These are phyloP conservation scores for Nakaseomyces sp. DNA, from an alignment of 1,139 yeast species.

Conservation along the genomic window DNA sequence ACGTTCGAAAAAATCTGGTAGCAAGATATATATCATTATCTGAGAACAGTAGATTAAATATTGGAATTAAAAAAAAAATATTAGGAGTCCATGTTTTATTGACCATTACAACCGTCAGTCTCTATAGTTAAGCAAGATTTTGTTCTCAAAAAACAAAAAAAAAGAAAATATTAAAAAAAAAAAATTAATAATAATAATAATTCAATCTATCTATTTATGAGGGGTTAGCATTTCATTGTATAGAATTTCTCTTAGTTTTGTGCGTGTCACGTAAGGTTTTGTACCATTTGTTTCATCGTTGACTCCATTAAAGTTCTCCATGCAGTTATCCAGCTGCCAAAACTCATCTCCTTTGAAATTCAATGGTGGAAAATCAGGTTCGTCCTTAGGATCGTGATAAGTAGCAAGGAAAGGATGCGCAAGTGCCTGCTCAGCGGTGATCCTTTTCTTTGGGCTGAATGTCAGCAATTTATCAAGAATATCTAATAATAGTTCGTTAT, in stretches of 20 bases:
- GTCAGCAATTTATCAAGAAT: constrained; percentile 49
- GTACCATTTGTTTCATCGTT: constrained; percentile 22
- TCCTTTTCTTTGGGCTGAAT: constrained; percentile 57
- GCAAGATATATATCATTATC: too few relatives aligned
- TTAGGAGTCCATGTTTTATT: too few relatives aligned
- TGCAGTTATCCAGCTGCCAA: constrained; percentile 50
- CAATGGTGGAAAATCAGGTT: constrained; percentile 46
- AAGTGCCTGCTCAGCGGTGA: constrained; percentile 57
- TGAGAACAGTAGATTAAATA: too few relatives aligned
- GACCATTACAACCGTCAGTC: background rate
- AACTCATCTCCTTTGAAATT: constrained; percentile 46
- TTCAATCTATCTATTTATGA: background rate
- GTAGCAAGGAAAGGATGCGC: constrained; percentile 55
- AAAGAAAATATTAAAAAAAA: background rate
- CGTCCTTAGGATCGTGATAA: constrained; percentile 67
- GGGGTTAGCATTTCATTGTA: constrained; percentile 48
- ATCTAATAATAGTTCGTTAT: constrained; percentile 54
- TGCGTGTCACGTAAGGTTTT: constrained; percentile 21
- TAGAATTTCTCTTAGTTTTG: constrained; percentile 39
- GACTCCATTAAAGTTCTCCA: constrained; percentile 33
- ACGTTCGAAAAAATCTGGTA: too few relatives aligned
- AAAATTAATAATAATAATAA: background rate
- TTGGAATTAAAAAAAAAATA: too few relatives aligned
- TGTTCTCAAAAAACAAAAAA: background rate
- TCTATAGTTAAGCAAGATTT: background rate